Percentiles rank a stretch among this genome's conserved stretches.
Evolutionary conservation across 2,329 filamentous ascomycete species (phyloP).

Genomic region (Hymenoscyphus albidus): DNA sequence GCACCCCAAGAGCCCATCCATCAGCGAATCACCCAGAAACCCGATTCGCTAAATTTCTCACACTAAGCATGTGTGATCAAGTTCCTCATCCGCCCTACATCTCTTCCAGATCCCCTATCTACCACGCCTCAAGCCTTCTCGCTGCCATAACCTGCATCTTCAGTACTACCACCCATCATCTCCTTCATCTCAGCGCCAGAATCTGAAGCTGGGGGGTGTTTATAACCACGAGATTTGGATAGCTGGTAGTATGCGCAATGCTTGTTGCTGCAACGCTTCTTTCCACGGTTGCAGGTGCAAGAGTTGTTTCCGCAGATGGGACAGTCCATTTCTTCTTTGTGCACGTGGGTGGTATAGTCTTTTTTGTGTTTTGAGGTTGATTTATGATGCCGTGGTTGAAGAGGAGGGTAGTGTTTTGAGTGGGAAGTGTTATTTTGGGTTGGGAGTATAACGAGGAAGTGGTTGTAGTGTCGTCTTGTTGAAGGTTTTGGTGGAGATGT

Average conservation of each 20-base stretch:
- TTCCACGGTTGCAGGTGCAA: not conserved
- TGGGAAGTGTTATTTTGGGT: no score
- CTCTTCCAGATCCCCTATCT: not conserved
- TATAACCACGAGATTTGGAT: not conserved
- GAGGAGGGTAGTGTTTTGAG: no score
- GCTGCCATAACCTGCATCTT: not conserved
- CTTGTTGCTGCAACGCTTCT: not conserved
- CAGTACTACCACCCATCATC: not conserved
- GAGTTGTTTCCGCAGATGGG: not conserved
- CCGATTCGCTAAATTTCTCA: not conserved
- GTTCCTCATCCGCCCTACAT: not conserved
- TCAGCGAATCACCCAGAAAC: not conserved
- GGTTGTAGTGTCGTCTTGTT: no score
- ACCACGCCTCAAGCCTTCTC: not conserved
- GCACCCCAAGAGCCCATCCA: no score
- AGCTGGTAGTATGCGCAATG: not conserved
- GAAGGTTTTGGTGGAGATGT: no score
- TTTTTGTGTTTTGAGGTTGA: no score
- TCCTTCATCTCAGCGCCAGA: not conserved
- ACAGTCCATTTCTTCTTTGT: not conserved
- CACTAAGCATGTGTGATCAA: not conserved
- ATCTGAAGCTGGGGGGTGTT: rapidly evolving
- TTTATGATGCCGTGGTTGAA: no score
- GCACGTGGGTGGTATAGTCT: not conserved
- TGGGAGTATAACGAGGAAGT: no score